Percentiles rank a stretch among this genome's conserved stretches.
These are phyloP conservation scores for Xylariaceae sp. DNA, from an alignment of 2,329 filamentous ascomycete species.

Conservation along the genomic window DNA sequence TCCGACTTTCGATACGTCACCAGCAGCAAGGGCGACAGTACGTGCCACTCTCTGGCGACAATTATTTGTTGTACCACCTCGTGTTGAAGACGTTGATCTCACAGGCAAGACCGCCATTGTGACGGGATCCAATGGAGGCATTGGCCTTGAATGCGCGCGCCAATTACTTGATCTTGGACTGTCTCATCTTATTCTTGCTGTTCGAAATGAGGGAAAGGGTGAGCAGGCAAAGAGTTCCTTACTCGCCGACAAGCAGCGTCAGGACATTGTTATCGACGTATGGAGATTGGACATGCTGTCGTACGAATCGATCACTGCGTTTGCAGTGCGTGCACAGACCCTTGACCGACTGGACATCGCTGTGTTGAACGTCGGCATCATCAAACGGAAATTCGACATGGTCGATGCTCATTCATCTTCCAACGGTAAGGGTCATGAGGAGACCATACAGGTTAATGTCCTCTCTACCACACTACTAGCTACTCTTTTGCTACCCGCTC, in stretches of 20 bases:
- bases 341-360: conserved; percentile 34
- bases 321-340: conserved; percentile 26
- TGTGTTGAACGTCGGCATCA: conserved; percentile 31
- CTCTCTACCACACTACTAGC: no score
- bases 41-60: no score
- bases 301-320: conserved; percentile 30
- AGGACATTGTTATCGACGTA: conserved; percentile 28
- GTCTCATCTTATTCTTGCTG: conserved; percentile 29
- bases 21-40: no score
- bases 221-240: not conserved
- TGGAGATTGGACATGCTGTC: conserved; percentile 33
- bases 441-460: no score
- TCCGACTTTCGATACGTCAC: no score
- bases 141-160: conserved; percentile 28
- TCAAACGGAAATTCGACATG: no score
- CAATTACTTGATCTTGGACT: conserved; percentile 27
- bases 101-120: conserved; percentile 20
- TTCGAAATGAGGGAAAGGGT: conserved; percentile 27
- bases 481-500: conserved; percentile 38
- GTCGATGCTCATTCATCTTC: no score
- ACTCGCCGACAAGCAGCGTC: not conserved
- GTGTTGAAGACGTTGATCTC: not conserved
- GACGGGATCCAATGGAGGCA: conserved; percentile 29
- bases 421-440: no score
- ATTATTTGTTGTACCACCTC: no score